These are phyloP conservation scores for Arabidopsis suecica DNA, from an alignment of 345 rosid genomes.

Conservation along the genomic window DNA sequence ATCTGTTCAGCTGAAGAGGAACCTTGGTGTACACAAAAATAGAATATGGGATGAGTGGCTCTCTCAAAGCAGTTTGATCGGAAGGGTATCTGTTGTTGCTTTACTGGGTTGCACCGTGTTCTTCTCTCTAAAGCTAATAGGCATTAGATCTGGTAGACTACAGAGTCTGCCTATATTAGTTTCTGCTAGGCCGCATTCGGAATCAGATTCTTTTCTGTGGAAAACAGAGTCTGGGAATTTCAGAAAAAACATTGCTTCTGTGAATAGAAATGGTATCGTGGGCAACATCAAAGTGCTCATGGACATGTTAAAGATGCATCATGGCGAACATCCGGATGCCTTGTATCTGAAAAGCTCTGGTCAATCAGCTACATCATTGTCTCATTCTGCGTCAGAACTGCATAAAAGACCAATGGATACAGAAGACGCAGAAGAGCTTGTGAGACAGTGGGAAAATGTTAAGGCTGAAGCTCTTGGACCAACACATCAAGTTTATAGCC, in stretches of 20 bases:
- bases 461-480: slow-evolving; percentile 97
- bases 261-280: slow-evolving; percentile 47
- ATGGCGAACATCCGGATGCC: slow-evolving; percentile 48
- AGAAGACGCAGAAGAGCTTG: slow-evolving; percentile 92
- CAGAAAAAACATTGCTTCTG: slow-evolving; percentile 35
- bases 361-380: slow-evolving; percentile 54
- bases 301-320: slow-evolving; percentile 51
- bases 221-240: slow-evolving; percentile 47
- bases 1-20: slow-evolving; percentile 68
- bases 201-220: slow-evolving; percentile 49
- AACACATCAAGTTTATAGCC: slow-evolving; percentile 62
- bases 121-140: slow-evolving; percentile 56
- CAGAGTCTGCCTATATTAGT: slow-evolving; percentile 49
- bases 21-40: slow-evolving; percentile 54
- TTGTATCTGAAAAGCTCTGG: slow-evolving; percentile 44
- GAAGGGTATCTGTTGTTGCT: slow-evolving; percentile 55
- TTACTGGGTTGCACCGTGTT: slow-evolving; percentile 66
- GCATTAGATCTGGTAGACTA: slow-evolving; percentile 49
- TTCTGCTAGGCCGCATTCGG: slow-evolving; percentile 44
- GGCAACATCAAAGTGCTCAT: slow-evolving; percentile 58
- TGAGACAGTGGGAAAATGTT: slow-evolving; percentile 84
- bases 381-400: slow-evolving; percentile 48
- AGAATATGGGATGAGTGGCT: slow-evolving; percentile 66
- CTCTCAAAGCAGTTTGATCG: slow-evolving; percentile 48
- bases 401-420: slow-evolving; percentile 68